A percentile compares a stretch with the other conserved stretches of the same genome.
Evolutionary conservation across 768 basidiomycete species (phyloP).

Genomic region (Russula vinacea): DNA sequence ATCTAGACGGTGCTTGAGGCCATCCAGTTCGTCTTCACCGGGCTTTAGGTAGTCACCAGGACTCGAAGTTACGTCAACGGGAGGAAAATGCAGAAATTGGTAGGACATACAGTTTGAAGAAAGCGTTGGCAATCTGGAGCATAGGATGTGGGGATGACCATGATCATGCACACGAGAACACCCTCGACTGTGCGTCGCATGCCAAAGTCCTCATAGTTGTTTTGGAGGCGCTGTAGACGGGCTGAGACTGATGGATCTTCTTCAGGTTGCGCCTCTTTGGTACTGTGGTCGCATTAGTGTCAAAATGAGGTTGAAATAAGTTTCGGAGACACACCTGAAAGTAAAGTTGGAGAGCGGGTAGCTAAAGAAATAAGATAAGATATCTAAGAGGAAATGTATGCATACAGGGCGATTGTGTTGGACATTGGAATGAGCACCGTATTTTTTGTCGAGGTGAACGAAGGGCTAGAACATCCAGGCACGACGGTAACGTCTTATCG

Average conservation of each 20-base stretch:
- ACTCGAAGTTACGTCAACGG: conserved; percentile 40
- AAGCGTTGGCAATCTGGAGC: conserved; percentile 97
- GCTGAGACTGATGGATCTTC: conserved; percentile 97
- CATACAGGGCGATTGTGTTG: conserved; percentile 52
- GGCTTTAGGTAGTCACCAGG: conserved; percentile 99
- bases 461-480: neutral
- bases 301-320: conserved; percentile 17
- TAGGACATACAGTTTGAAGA: conserved; percentile 89
- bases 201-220: conserved; percentile 95
- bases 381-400: conserved; percentile 11
- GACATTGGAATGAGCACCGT: conserved; percentile 38
- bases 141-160: conserved; percentile 97
- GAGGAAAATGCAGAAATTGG: conserved; percentile 6
- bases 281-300: conserved; percentile 45
- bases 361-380: conserved; percentile 39
- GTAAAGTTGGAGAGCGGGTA: conserved; percentile 90
- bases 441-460: neutral
- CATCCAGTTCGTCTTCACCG: conserved; percentile 88
- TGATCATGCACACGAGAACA: conserved; percentile 92
- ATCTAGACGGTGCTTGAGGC: conserved; percentile 85
- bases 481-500: conserved; percentile 1
- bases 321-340: conserved; percentile 58
- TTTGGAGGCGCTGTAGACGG: conserved; percentile 88
- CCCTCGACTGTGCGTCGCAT: conserved; percentile 95
- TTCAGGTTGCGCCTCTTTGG: conserved; percentile 94